phyloP scores from a whole-genome alignment of 1,139 yeast genomes.

The Keqinozyma sinolaborantium region DNA sequence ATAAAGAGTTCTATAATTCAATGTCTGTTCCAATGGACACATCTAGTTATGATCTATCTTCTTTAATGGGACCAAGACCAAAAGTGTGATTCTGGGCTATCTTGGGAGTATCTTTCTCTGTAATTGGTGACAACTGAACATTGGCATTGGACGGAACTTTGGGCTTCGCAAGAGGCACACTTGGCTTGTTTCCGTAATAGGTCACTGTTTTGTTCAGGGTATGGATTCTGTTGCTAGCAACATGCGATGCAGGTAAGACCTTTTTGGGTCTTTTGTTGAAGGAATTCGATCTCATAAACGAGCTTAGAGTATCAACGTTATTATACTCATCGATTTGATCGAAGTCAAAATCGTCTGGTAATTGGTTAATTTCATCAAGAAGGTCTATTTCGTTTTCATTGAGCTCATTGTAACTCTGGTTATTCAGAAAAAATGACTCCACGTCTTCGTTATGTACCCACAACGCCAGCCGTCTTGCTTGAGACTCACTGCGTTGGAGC shows the following conservation, averaged over 20 bases:
- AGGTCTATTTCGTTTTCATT: slow-evolving; percentile 31
- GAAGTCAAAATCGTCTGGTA: slow-evolving; percentile 56
- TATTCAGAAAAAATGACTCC: neutral
- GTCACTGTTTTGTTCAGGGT: slow-evolving; percentile 55
- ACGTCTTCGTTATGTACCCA: slow-evolving; percentile 19
- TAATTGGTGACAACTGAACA: neutral
- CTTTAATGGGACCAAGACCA: neutral
- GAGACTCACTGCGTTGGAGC: neutral
- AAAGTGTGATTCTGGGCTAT: neutral
- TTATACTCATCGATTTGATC: slow-evolving; percentile 18
- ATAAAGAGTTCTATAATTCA: slow-evolving; percentile 1
- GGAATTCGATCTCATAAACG: slow-evolving; percentile 27
- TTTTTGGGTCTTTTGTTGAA: slow-evolving; percentile 36
- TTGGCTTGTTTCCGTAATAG: slow-evolving; percentile 29
- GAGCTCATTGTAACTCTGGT: neutral
- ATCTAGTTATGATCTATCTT: slow-evolving; percentile 1
- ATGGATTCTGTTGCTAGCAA: slow-evolving; percentile 42
- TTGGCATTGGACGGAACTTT: slow-evolving; percentile 7
- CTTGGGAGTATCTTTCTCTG: neutral
- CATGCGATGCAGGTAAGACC: slow-evolving; percentile 11
- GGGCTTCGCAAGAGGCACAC: neutral
- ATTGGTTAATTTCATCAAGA: slow-evolving; percentile 51
- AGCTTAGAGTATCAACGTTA: slow-evolving; percentile 13
- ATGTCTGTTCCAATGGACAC: slow-evolving; percentile 9
- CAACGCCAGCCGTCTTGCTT: slow-evolving; percentile 22